Base-by-base conservation (phyloP, 108 stramenopile genomes). In the Nitzschia putrida region DNA sequence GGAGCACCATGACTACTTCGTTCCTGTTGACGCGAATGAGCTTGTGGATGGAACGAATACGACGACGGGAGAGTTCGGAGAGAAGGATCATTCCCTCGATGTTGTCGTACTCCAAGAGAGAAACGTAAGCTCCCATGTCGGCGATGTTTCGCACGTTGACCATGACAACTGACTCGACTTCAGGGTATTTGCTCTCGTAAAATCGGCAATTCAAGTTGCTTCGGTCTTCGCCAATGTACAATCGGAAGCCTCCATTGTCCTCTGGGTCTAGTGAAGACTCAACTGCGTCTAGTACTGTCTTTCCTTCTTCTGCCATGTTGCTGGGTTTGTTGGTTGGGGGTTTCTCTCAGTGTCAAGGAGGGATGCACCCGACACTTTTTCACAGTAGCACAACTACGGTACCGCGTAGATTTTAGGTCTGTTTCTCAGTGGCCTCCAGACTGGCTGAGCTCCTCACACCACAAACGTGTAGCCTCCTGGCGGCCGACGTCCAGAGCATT, bases 101-200 rank as follows among this genome's bases (percentile, higher is more conserved):
- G 85, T 97, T 95, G 83, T 96, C 96, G 90, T 98, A 99, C 83
- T 99, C 99, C 52, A 98, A 78, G 14, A 99, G 87, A 38, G 91
- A 88, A 12, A 99, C 99, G 75, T 99, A 98, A 39, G 99, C 99
- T 26, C 98, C 99, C 98, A 99, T 98, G 71, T 99, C 98, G 59
- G 97, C 99, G 72, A 98, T 99, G 71, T 93, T 91, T 24, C 94
- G 94, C 39, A 97, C 96, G 59, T 96, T 95, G 47, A 97, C 96
- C 96, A 98, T 98, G 34, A 97, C 96, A 37, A 95, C 87, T 41
- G 88, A 89, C 64, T 98, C 99, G 52, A 96, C 82, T 77, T 97
- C 97, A 47, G 99, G 99, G 71, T 92, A 98, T 79, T 95, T 84
- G 64, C 91, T 88, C 63, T 98, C 96, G 80, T 98, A 99, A 74